phyloP scores from a whole-genome alignment of 2,329 filamentous ascomycete genomes.

The Hymenoscyphus repandus region DNA sequence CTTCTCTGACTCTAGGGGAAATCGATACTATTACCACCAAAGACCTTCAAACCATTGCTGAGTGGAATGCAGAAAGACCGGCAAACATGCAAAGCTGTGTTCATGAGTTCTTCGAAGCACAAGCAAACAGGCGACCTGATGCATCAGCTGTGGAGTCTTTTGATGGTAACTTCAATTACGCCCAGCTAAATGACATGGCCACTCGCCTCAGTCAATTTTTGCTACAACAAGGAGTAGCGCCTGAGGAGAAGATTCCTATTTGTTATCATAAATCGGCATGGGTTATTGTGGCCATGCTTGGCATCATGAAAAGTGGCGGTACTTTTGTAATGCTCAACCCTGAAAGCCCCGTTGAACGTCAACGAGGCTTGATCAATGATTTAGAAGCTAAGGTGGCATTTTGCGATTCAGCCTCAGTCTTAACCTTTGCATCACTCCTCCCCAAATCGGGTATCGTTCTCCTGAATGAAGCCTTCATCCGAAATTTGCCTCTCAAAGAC shows the following conservation, averaged over 20 bases:
- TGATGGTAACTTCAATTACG: conserved; percentile 14
- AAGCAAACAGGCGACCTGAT: conserved; percentile 1
- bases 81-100: conserved; percentile 3
- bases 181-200: conserved; percentile 8
- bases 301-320: conserved; percentile 21
- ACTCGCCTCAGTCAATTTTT: conserved; percentile 6
- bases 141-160: conserved; percentile 12
- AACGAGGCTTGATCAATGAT: neutral
- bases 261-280: conserved; percentile 21
- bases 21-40: neutral
- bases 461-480: neutral
- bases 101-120: conserved; percentile 8
- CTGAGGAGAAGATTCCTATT: conserved; percentile 9
- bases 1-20: neutral
- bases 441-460: too few species aligned
- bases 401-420: too few species aligned
- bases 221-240: conserved; percentile 4
- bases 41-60: neutral
- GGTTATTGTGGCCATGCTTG: conserved; percentile 22
- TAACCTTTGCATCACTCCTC: too few species aligned
- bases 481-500: neutral
- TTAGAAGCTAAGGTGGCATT: neutral
- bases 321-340: conserved; percentile 26
- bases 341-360: neutral
- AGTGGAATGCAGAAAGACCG: conserved; percentile 1